Conservation (phyloP, 176 grass and related monocot genomes). For the Carex kokanica region DNA sequence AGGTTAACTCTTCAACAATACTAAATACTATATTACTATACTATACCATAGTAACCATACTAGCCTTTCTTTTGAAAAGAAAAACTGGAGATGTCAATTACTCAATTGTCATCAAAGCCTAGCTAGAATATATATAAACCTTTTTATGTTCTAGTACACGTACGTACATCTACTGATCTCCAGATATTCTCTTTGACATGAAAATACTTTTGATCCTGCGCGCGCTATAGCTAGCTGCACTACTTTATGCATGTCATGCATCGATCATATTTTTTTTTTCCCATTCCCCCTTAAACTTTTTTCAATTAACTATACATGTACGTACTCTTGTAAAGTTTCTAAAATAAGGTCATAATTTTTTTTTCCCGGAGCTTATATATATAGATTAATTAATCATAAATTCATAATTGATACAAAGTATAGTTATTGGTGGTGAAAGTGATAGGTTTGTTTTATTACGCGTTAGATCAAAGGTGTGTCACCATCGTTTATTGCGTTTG, state of each 20-base stretch:
- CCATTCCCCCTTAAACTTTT: background rate
- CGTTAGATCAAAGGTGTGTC: constrained; percentile 1
- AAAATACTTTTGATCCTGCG: background rate
- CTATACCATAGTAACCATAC: no score
- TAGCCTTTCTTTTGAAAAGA: background rate
- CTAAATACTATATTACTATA: background rate
- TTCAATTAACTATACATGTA: background rate
- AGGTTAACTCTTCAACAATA: background rate
- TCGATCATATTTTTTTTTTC: background rate
- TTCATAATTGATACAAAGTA: background rate
- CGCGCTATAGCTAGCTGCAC: no score
- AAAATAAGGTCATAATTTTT: background rate
- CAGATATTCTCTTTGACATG: background rate
- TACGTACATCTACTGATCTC: background rate
- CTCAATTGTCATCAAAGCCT: background rate
- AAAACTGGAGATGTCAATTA: background rate
- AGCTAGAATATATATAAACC: no score
- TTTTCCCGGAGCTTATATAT: background rate
- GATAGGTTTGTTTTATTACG: background rate
- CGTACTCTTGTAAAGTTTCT: no score
- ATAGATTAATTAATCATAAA: no score
- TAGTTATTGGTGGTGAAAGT: background rate
- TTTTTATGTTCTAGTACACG: background rate
- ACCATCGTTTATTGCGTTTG: background rate
- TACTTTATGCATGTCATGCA: background rate